A percentile compares a stretch with the other conserved stretches of the same genome.
phyloP scores from a whole-genome alignment of 176 grass and related monocot genomes.

The Carex parvula region DNA sequence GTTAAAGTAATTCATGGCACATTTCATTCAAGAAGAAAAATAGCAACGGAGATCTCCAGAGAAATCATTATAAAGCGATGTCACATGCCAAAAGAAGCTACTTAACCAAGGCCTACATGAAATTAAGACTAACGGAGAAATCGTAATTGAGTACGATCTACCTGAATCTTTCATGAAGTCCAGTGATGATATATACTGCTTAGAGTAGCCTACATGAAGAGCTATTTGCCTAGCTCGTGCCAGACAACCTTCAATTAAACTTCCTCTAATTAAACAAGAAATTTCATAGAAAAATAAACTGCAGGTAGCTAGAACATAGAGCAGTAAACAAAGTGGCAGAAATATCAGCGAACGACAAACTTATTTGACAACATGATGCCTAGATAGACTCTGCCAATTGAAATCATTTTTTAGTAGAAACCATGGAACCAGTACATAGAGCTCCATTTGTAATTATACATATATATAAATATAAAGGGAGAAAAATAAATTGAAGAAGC shows the following conservation, averaged over 20 bases:
- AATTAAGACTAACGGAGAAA: not conserved
- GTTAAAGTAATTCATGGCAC: not conserved
- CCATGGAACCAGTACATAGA: not conserved
- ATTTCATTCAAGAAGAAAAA: not conserved
- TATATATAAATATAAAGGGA: not conserved
- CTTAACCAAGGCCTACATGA: not conserved
- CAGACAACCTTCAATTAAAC: not conserved
- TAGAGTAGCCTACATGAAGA: conserved; percentile 20
- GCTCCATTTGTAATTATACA: not conserved
- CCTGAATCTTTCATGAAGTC: conserved; percentile 25
- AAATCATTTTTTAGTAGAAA: not conserved
- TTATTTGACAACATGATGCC: not conserved
- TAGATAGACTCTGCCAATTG: not conserved
- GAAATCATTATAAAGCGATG: conserved; percentile 9
- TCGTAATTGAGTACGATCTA: not conserved
- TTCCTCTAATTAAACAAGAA: not conserved
- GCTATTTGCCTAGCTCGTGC: not conserved
- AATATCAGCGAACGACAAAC: not conserved
- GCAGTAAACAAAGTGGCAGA: not conserved
- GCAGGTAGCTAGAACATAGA: not conserved
- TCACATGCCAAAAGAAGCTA: not conserved
- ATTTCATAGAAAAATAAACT: not conserved
- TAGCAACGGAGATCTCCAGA: not conserved
- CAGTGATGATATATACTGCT: not conserved
- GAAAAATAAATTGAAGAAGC: not conserved